Evolutionary conservation across 148 eudicot species (phyloP).

Genomic region (Chenopodium formosanum): DNA sequence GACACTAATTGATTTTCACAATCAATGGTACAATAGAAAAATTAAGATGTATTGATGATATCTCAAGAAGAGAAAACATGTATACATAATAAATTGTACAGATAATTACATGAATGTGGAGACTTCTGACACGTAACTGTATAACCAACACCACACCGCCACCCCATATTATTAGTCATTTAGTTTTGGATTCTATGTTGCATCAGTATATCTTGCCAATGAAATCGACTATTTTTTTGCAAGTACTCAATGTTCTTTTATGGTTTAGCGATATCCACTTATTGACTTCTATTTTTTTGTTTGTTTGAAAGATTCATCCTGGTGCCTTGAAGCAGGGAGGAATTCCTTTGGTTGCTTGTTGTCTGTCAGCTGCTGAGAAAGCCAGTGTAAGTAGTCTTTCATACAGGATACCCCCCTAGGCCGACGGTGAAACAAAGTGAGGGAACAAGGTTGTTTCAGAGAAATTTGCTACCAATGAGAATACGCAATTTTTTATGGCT

Average conservation of each 20-base stretch:
- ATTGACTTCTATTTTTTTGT: background rate
- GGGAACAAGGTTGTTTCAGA: background rate
- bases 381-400: slow-evolving; percentile 63
- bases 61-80: background rate
- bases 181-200: background rate
- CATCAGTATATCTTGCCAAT: background rate
- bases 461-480: background rate
- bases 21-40: background rate
- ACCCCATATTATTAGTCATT: background rate
- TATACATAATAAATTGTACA: background rate
- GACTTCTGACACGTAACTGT: background rate
- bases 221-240: background rate
- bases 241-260: background rate
- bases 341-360: slow-evolving; percentile 76
- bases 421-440: background rate
- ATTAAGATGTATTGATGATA: background rate
- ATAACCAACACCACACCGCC: background rate
- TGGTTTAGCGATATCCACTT: background rate
- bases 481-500: no score
- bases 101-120: background rate
- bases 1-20: background rate
- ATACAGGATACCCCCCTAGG: background rate
- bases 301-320: slow-evolving; percentile 78
- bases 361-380: slow-evolving; percentile 82
- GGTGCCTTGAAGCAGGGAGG: slow-evolving; percentile 87